Base-by-base conservation (phyloP, 2,329 filamentous ascomycete species). In the Xylaria sp. region DNA sequence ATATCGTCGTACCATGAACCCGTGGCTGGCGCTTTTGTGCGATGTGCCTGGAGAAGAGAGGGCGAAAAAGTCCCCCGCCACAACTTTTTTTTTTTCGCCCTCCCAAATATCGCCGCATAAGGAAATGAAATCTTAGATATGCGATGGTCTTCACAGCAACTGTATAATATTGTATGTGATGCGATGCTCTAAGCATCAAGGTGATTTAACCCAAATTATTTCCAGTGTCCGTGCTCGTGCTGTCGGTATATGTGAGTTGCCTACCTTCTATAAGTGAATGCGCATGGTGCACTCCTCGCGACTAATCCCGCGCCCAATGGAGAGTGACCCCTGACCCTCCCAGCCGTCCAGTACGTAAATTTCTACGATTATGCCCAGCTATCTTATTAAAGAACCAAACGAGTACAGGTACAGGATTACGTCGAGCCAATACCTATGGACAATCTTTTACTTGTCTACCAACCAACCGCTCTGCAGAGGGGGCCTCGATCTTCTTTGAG, bases 1-100 rank as follows among this genome's bases (percentile, higher is more conserved):
- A 39, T 61, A 51, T 48, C 12, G 64, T 58, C 28, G 60, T 54
- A 33, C 56, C 56, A 43, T 48, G 58, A 54, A 57, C 51, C 54
- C 33, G 13, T 58, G 43, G 36, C 46, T 18, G 51, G 58, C 62
- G 46, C 46, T 48, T 46, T 28, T 43, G 59, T 52, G 39, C 48
- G 20, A 25, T 36, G 39, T 54, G 13, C 28, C 28, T 15, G n/a
- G 7, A 36, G 20, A 51, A 28, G 20, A 39, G 13, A 60, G 28
- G 33, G n/a, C 49, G 28, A 25, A 48, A 63, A 55, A 31, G 23
- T 23, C 12, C n/a, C 43, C 33, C 33, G 55, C 62, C 33, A 48
- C 62, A 46, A 33, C 31, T 12, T 43, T 18, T 46, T 33, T 31
- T 39, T 49, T 31, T 39, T 25, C 36, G 33, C 8, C 33, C 52